These are phyloP conservation scores for Eucalyptus virginea DNA, from an alignment of 345 rosid species.

Conservation along the genomic window DNA sequence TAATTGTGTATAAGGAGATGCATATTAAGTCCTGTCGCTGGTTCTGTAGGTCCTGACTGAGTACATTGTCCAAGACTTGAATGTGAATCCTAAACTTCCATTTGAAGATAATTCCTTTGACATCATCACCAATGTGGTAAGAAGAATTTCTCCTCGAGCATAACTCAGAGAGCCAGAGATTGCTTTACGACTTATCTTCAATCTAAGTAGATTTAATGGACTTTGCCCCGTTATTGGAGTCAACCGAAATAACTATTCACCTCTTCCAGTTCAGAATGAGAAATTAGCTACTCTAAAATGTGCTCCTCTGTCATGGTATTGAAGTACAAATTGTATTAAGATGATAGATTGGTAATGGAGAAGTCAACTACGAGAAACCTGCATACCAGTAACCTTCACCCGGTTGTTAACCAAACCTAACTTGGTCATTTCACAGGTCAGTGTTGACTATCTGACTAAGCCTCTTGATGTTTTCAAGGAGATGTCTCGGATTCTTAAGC, in stretches of 20 bases:
- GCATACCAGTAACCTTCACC: background rate
- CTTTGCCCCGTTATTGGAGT: background rate
- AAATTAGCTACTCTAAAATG: background rate
- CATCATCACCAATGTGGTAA: slow-evolving; percentile 74
- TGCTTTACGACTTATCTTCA: background rate
- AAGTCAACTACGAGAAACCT: background rate
- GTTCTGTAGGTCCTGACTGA: slow-evolving; percentile 52
- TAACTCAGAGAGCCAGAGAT: background rate
- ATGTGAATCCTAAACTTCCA: slow-evolving; percentile 64
- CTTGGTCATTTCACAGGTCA: slow-evolving; percentile 36
- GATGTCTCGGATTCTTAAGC: slow-evolving; percentile 70
- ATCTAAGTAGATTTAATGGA: background rate
- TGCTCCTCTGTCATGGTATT: background rate
- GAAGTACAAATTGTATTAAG: background rate
- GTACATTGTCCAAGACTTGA: slow-evolving; percentile 74
- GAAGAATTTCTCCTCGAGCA: background rate
- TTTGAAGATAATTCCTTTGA: slow-evolving; percentile 84
- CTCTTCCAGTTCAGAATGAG: background rate
- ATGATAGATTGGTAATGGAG: background rate
- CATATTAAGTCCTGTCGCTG: background rate
- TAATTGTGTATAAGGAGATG: background rate
- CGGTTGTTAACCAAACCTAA: background rate
- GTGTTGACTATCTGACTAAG: slow-evolving; percentile 79
- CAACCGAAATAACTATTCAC: background rate
- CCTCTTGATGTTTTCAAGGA: slow-evolving; percentile 78